phyloP scores from a whole-genome alignment of 2,329 filamentous ascomycete species.

The Fusarium poae region DNA sequence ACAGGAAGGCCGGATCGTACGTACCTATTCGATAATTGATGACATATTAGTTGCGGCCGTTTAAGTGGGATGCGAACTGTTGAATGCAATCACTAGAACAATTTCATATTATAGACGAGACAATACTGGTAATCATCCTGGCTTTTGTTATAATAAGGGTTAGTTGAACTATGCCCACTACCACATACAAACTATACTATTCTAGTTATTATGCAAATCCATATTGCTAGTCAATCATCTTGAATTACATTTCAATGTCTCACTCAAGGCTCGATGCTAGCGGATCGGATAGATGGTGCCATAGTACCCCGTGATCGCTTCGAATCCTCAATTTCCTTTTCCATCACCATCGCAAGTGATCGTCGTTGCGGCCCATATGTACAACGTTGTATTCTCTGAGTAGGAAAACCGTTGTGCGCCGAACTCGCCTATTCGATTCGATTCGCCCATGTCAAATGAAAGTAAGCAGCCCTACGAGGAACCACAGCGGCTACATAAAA shows the following conservation, averaged over 20 bases:
- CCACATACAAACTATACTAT: not conserved
- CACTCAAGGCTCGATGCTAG: constrained; percentile 4
- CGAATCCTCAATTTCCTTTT: constrained; percentile 29
- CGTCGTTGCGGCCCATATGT: constrained; percentile 11
- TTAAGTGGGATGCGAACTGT: not conserved
- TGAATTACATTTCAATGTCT: not conserved
- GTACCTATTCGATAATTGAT: not conserved
- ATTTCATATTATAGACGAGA: constrained; percentile 27
- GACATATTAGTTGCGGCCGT: not conserved
- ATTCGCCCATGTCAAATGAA: constrained; percentile 25
- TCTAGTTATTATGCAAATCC: not conserved
- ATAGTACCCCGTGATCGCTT: constrained; percentile 36
- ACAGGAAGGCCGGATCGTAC: not conserved
- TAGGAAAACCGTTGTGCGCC: constrained; percentile 19
- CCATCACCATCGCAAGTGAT: constrained; percentile 25
- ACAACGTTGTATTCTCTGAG: constrained; percentile 23
- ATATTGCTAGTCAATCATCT: constrained; percentile 3
- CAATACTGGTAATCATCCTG: not conserved
- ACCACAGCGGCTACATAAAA: constrained; percentile 32
- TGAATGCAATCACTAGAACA: not conserved
- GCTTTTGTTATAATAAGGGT: not conserved
- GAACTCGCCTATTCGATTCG: constrained; percentile 43
- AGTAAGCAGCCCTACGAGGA: constrained; percentile 45
- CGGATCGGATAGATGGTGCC: constrained; percentile 34
- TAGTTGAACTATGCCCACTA: not conserved